Base-by-base conservation (phyloP, 2,329 filamentous ascomycete genomes). In the Trichoderma oligosporum region DNA sequence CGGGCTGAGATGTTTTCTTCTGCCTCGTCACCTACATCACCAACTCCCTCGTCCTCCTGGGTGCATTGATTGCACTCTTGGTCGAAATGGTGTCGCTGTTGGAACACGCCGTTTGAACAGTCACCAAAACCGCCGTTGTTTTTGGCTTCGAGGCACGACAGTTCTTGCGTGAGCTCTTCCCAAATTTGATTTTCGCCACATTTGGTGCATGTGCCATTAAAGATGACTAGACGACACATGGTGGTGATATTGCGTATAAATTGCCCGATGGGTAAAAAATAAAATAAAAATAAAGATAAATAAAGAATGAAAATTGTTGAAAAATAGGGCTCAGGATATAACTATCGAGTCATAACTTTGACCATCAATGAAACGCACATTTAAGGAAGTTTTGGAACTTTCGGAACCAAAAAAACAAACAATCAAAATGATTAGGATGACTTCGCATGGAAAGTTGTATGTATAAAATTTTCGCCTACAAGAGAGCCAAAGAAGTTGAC, bases 221-320 rank as follows among this genome's bases (percentile, higher is more conserved):
- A 80, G 41, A 73, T 64, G 42, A 79, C 64, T 64, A 76, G 69
- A 55, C 77, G 76, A 66, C 77, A 80, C 77, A 80, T 80, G 63
- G 39, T 56, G 31, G 27, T 12, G 38, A 24, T 11, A 12, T 18
- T 25, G n/a, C n/a, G n/a, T n/a, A n/a, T n/a, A n/a, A n/a, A n/a
- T n/a, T n/a, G n/a, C n/a, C n/a, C n/a, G n/a, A n/a, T n/a, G n/a
- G n/a, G n/a, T 4, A 24, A 16, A 44, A 18, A 4, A 35, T 11
- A 35, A 35, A 35, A 14, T 14, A 35, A 14, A 35, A 33, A 33
- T n/a, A n/a, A 35, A 35, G 12, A 5, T 33, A n/a, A 14, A 14
- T 12, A 35, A 9, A 27, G 25, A 9, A 9, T n/a, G 16, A 41
- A 9, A 8, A 16, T 20, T 36, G n/a, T 44, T 44, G 20, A 25